Percentiles rank a stretch among this genome's conserved stretches.
Evolutionary conservation across 2,329 filamentous ascomycete species (phyloP).

Genomic region (Fusarium buxicola): DNA sequence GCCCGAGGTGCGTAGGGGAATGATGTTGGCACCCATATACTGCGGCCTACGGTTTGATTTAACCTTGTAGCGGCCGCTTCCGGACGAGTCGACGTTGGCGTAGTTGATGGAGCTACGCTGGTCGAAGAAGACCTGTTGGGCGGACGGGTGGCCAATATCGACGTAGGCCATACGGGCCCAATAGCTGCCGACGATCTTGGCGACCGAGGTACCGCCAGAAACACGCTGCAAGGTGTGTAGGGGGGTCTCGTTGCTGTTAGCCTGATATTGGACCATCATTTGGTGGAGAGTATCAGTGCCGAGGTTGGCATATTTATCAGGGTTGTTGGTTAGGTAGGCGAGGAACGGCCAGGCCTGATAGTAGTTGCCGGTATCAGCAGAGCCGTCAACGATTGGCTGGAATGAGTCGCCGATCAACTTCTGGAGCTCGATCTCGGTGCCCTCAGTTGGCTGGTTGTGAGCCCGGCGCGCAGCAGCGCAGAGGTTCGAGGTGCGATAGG

Average conservation of each 20-base stretch:
- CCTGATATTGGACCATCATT: constrained; percentile 56
- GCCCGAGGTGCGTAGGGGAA: constrained; percentile 54
- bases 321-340: constrained; percentile 60
- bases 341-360: constrained; percentile 64
- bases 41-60: constrained; percentile 56
- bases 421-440: constrained; percentile 54
- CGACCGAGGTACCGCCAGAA: constrained; percentile 46
- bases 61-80: constrained; percentile 54
- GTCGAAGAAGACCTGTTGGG: constrained; percentile 51
- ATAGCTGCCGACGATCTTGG: constrained; percentile 58
- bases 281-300: constrained; percentile 56
- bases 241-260: constrained; percentile 60
- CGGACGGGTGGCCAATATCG: constrained; percentile 59
- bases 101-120: constrained; percentile 54
- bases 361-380: constrained; percentile 56
- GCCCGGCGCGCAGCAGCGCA: constrained; percentile 54
- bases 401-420: constrained; percentile 59
- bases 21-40: constrained; percentile 63
- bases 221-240: constrained; percentile 59
- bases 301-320: constrained; percentile 54
- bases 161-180: constrained; percentile 65
- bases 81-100: constrained; percentile 55
- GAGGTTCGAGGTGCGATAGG: constrained; percentile 57
- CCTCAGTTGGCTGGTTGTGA: constrained; percentile 49
- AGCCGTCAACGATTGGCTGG: constrained; percentile 61